Conservation (phyloP, 257 asterid genomes). For the Euphrasia confusa region DNA sequence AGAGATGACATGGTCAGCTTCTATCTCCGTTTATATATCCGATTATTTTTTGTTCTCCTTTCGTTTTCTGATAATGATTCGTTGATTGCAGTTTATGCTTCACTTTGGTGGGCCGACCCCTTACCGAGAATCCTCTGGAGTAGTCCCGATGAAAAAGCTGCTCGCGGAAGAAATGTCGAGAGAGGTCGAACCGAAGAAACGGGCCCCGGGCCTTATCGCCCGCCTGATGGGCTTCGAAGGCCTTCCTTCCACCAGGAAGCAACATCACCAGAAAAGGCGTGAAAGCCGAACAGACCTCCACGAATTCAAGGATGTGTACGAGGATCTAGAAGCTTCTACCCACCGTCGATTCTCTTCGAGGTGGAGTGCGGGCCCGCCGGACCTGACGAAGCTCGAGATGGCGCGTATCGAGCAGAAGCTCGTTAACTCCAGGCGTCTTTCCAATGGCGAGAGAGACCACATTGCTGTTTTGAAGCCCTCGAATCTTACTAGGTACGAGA, state of each 20-base stretch:
- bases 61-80: constrained; percentile 13
- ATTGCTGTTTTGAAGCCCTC: constrained; percentile 52
- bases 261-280: too few species aligned
- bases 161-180: constrained; percentile 71
- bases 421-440: constrained; percentile 43
- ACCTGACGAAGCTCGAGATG: constrained; percentile 50
- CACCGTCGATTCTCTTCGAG: constrained; percentile 61
- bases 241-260: constrained; percentile 45
- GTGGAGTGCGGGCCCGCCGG: constrained; percentile 50
- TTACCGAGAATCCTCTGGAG: constrained; percentile 38
- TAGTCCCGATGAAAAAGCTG: constrained; percentile 56
- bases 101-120: constrained; percentile 42
- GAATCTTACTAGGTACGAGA: constrained; percentile 41
- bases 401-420: constrained; percentile 51
- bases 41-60: constrained; percentile 1
- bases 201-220: constrained; percentile 62
- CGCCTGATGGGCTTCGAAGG: constrained; percentile 86
- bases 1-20: constrained; percentile 43
- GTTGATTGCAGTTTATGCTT: constrained; percentile 38
- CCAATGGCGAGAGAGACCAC: constrained; percentile 36
- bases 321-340: constrained; percentile 77
- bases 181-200: constrained; percentile 57
- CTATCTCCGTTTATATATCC: background rate
- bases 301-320: constrained; percentile 72
- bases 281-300: constrained; percentile 35